These are phyloP conservation scores for Epithele typhae DNA, from an alignment of 768 basidiomycete genomes.

Conservation along the genomic window DNA sequence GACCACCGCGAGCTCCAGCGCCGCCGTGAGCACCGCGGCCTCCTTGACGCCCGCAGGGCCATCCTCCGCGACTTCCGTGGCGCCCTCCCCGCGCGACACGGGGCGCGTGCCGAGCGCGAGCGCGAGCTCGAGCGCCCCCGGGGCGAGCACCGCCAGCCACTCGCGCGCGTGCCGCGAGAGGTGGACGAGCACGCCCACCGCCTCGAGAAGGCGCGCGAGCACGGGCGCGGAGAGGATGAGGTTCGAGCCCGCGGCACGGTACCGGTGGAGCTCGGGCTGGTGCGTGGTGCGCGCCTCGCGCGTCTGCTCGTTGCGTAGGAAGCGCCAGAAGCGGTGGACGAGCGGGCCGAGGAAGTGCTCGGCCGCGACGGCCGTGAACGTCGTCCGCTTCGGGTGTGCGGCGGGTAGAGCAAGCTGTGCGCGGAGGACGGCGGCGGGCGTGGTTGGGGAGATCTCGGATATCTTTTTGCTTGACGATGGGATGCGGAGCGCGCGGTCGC, in stretches of 20 bases:
- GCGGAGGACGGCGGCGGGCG: conserved; percentile 6
- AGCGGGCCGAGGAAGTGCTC: conserved; percentile 88
- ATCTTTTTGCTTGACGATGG: conserved; percentile 44
- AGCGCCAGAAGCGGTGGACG: conserved; percentile 93
- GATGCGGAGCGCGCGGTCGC: conserved; percentile 74
- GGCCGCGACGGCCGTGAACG: conserved; percentile 72
- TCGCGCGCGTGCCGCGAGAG: conserved; percentile 76
- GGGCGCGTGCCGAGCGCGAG: conserved; percentile 71
- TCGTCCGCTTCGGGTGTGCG: conserved; percentile 20
- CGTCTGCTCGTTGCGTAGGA: conserved; percentile 79
- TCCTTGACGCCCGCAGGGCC: conserved; percentile 40
- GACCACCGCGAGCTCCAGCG: conserved; percentile 75
- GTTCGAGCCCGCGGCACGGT: conserved; percentile 73
- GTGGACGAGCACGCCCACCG: conserved; percentile 77
- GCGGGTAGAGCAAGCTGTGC: conserved; percentile 10
- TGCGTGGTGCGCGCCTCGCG: conserved; percentile 68
- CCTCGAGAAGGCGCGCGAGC: conserved; percentile 69
- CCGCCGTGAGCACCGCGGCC: conserved; percentile 67
- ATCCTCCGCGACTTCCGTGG: not conserved
- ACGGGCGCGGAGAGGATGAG: conserved; percentile 77
- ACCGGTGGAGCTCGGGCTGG: conserved; percentile 49
- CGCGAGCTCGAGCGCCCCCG: conserved; percentile 80
- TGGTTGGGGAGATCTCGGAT: conserved; percentile 33
- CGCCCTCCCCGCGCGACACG: conserved; percentile 35
- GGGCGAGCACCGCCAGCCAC: conserved; percentile 78